phyloP scores from a whole-genome alignment of 345 rosid species.

The Acer negundo region DNA sequence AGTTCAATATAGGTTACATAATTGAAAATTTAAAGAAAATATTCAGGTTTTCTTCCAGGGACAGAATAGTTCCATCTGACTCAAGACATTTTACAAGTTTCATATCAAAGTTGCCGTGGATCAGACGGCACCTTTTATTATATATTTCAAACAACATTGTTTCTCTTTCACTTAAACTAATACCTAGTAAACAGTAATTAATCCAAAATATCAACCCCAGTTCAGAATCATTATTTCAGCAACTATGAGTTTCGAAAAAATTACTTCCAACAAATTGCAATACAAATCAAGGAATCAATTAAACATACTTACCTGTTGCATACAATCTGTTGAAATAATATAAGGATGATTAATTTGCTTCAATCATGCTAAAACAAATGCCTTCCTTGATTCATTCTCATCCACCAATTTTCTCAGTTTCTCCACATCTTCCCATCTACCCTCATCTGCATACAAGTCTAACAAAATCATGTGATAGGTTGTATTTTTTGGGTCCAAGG shows the following conservation, averaged over 20 bases:
- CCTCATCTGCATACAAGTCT: slow-evolving; percentile 29
- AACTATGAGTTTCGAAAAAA: background rate
- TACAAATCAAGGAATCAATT: background rate
- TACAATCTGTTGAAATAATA: slow-evolving; percentile 1
- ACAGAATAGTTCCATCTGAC: background rate
- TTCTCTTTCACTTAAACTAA: background rate
- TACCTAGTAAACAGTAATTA: background rate
- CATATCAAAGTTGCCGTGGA: background rate
- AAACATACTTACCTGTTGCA: background rate
- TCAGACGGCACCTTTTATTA: background rate
- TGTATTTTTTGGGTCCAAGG: slow-evolving; percentile 19
- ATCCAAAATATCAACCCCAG: background rate
- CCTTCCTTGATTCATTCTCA: slow-evolving; percentile 10
- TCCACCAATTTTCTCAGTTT: slow-evolving; percentile 24
- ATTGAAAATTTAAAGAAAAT: background rate
- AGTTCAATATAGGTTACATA: background rate
- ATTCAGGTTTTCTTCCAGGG: background rate
- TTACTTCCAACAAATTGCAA: background rate
- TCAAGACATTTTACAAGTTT: background rate
- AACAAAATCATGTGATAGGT: slow-evolving; percentile 26
- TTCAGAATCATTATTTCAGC: background rate
- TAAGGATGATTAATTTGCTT: slow-evolving; percentile 9
- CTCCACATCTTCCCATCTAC: slow-evolving; percentile 30
- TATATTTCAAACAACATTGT: background rate
- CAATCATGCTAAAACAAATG: background rate